Evolutionary conservation across 352 stramenopile genomes (phyloP).

Genomic region (Phytophthora idaei): DNA sequence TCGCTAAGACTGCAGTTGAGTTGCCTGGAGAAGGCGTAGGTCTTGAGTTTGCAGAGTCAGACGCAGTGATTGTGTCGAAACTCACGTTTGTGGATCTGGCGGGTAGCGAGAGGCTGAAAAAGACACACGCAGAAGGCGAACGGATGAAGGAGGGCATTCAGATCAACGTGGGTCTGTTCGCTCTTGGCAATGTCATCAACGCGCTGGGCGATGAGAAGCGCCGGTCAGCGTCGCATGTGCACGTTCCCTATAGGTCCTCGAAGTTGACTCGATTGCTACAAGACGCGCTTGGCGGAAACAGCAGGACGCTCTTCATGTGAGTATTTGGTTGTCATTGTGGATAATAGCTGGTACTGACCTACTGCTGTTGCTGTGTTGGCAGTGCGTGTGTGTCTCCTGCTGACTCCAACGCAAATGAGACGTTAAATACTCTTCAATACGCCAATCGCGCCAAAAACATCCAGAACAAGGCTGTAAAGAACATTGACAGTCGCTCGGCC

Average conservation of each 20-base stretch:
- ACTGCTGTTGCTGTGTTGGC: constrained; percentile 4
- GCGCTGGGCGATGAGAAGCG: constrained; percentile 77
- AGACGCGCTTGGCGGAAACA: constrained; percentile 89
- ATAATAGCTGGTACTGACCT: constrained; percentile 2
- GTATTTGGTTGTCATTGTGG: constrained; percentile 4
- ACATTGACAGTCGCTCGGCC: constrained; percentile 80
- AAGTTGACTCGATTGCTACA: constrained; percentile 85
- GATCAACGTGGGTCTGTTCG: constrained; percentile 87
- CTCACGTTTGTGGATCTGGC: constrained; percentile 90
- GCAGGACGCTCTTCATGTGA: constrained; percentile 88
- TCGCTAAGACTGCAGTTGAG: background rate
- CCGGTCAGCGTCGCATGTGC: constrained; percentile 47
- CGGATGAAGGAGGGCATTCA: constrained; percentile 92
- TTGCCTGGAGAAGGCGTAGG: constrained; percentile 9
- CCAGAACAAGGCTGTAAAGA: constrained; percentile 91
- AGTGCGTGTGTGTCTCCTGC: constrained; percentile 87
- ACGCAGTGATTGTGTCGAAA: constrained; percentile 69
- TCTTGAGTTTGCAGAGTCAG: constrained; percentile 13
- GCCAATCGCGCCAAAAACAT: constrained; percentile 89
- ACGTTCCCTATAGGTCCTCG: constrained; percentile 84
- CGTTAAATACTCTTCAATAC: constrained; percentile 86
- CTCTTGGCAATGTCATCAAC: constrained; percentile 89
- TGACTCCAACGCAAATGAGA: constrained; percentile 71
- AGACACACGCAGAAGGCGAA: constrained; percentile 80
- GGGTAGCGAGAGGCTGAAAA: constrained; percentile 87